Evolutionary conservation across 805 yeast genomes (phyloP).

Genomic region (Diddensiella transvaalensis): DNA sequence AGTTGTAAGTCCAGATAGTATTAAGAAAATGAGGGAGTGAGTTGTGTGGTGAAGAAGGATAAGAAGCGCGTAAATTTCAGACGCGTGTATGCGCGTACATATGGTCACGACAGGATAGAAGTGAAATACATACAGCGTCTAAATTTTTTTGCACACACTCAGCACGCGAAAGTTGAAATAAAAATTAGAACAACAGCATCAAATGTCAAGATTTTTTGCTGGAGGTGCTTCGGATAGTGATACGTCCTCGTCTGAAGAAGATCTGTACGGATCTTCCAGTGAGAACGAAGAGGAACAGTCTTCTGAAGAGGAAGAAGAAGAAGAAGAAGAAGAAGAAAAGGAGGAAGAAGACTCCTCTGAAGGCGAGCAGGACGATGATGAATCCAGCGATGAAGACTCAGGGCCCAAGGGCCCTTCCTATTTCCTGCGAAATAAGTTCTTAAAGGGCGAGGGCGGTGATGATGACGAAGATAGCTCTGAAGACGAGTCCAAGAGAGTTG

Average conservation of each 20-base stretch:
- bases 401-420: slow-evolving; percentile 35
- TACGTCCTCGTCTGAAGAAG: slow-evolving; percentile 60
- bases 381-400: slow-evolving; percentile 41
- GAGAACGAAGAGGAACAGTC: slow-evolving; percentile 36
- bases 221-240: slow-evolving; percentile 51
- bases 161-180: no score
- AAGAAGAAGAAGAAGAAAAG: slow-evolving; percentile 35
- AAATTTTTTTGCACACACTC: no score
- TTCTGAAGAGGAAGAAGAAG: slow-evolving; percentile 28
- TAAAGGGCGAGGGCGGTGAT: slow-evolving; percentile 39
- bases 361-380: slow-evolving; percentile 39
- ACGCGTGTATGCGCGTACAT: no score
- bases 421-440: slow-evolving; percentile 33
- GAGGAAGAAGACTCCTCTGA: slow-evolving; percentile 44
- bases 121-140: no score
- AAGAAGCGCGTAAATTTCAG: no score
- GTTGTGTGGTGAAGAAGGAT: no score
- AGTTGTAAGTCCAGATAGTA: no score
- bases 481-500: slow-evolving; percentile 76
- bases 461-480: slow-evolving; percentile 55
- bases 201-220: slow-evolving; percentile 93
- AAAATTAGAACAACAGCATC: no score
- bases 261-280: slow-evolving; percentile 41
- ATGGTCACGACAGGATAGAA: no score
- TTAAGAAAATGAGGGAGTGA: no score